These are phyloP conservation scores for Pythium periplocum DNA, from an alignment of 352 stramenopile genomes.

Conservation along the genomic window DNA sequence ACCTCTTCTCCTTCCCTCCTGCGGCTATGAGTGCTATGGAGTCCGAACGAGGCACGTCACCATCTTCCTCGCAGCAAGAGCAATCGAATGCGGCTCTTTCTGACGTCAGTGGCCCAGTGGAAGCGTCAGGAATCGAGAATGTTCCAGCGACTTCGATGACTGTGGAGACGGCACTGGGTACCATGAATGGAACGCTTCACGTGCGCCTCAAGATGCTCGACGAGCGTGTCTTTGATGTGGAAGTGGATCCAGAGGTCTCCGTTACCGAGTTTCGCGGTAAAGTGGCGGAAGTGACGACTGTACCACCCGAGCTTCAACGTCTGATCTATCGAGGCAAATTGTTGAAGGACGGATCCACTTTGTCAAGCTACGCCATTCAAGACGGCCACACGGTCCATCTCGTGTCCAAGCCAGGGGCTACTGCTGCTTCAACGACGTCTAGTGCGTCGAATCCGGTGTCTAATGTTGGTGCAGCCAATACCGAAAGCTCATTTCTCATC, in stretches of 20 bases:
- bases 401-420: conserved; percentile 50
- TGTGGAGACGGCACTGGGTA: background rate
- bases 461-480: conserved; percentile 2
- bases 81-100: background rate
- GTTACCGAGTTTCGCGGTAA: conserved; percentile 61
- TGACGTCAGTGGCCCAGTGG: conserved; percentile 1
- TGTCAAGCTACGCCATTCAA: conserved; percentile 86
- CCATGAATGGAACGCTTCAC: conserved; percentile 14
- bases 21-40: conserved; percentile 4
- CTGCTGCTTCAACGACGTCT: background rate
- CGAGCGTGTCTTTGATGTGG: conserved; percentile 70
- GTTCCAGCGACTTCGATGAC: conserved; percentile 4
- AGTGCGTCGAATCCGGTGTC: no score
- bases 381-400: conserved; percentile 91
- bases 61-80: conserved; percentile 4
- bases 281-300: conserved; percentile 45
- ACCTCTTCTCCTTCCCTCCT: conserved; percentile 20
- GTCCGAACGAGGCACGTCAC: background rate
- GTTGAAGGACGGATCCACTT: conserved; percentile 65
- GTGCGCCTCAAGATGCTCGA: conserved; percentile 75
- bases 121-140: conserved; percentile 1
- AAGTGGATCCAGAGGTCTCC: conserved; percentile 30
- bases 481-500: conserved; percentile 8
- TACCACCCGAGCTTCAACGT: conserved; percentile 65
- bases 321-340: conserved; percentile 92